Percentiles rank a stretch among this genome's conserved stretches.
Conservation (phyloP, 2,329 filamentous ascomycete species). For the Fusarium dlaminii region DNA sequence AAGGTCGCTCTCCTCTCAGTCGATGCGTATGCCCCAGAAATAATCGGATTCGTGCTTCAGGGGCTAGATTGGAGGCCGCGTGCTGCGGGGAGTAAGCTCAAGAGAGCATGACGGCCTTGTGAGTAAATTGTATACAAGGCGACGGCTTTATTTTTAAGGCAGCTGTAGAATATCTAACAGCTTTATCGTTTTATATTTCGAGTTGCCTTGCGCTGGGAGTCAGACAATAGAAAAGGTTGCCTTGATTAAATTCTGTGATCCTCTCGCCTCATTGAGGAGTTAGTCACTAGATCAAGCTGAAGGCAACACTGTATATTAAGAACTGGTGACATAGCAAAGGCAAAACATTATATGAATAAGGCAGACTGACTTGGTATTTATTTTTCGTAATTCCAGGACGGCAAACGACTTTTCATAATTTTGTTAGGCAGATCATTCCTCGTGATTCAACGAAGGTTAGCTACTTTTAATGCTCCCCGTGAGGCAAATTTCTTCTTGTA, state of each 20-base stretch:
- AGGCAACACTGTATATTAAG: not conserved
- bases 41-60: not conserved
- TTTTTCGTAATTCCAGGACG: too few species aligned
- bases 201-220: not conserved
- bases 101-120: not conserved
- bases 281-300: too few species aligned
- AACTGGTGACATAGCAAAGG: not conserved
- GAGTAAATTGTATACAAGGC: not conserved
- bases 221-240: not conserved
- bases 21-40: accelerated
- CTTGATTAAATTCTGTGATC: not conserved
- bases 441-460: accelerated
- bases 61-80: not conserved
- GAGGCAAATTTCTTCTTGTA: not conserved
- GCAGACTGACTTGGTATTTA: too few species aligned
- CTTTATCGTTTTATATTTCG: not conserved
- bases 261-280: not conserved
- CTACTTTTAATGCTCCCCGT: not conserved
- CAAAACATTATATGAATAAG: too few species aligned
- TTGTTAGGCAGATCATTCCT: not conserved
- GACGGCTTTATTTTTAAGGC: not conserved
- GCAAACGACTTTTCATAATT: too few species aligned
- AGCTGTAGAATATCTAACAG: not conserved
- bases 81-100: accelerated
- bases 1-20: accelerated